Base-by-base conservation (phyloP, 306 rosid genomes). In the Lathyrus sativus region DNA sequence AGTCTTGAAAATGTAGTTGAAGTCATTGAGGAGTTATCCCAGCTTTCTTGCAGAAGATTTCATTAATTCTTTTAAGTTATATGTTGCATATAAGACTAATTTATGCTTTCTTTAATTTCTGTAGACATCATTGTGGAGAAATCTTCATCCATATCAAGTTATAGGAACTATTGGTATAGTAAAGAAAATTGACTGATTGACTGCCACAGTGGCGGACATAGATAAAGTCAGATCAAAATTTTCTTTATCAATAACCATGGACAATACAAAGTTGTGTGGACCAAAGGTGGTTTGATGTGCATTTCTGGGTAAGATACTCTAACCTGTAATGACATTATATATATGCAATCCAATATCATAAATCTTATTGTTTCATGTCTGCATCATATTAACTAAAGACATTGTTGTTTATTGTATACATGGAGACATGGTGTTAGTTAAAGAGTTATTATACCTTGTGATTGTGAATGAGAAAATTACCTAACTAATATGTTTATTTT, bases 281-380 rank as follows among this genome's bases (percentile, higher is more conserved):
- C 77, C 50, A 85, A 37, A 97, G 99, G 78, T 93, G 99, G 99
- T 93, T 93, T 76, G 99, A 93, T 84, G 97, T 90, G 45, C 97
- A 88, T 76, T 93, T 93, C 79, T 84, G 90, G 73, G 97, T 93
- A 82, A 87, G 92, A 73, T 48, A 31, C 65, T 72, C 60, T 15
- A 57, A 56, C 35, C 17, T 72, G 35, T 71, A 49, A 54, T 48
- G 15, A 13, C 19, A 41, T 41, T 15, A 55, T 51, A 44, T 14
- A 43, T 70, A 65, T 67, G 7, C 37, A 49, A 29, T 31, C 37
- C 1, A 39, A 53, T 75, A 62, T 74, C 15, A 28, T 24, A 17
- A 43, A 41, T 57, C n/a, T n/a, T n/a, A n/a, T n/a, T n/a, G n/a
- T n/a, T n/a, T n/a, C n/a, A n/a, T n/a, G n/a, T n/a, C n/a, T n/a